These are phyloP conservation scores for Allium cepa DNA, from an alignment of 106 monocot species.

Conservation along the genomic window DNA sequence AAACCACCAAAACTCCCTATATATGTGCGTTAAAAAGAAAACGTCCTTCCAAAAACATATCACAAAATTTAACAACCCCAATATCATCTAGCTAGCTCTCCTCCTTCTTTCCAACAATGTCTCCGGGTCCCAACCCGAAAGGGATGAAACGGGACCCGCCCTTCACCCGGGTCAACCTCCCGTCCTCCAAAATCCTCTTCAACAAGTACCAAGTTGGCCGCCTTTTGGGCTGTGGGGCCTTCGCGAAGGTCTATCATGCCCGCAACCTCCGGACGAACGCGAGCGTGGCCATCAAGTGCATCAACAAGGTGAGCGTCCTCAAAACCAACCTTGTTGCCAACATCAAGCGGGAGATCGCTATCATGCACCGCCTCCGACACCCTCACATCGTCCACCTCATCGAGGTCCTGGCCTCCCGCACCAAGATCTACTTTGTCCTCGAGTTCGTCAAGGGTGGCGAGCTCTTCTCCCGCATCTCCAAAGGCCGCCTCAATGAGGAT, in stretches of 20 bases:
- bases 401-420: slow-evolving; percentile 38
- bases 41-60: no score
- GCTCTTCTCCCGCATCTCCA: slow-evolving; percentile 24
- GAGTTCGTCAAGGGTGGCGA: slow-evolving; percentile 34
- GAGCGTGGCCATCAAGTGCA: slow-evolving; percentile 38
- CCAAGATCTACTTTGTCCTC: slow-evolving; percentile 37
- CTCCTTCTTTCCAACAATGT: no score
- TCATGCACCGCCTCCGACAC: slow-evolving; percentile 31
- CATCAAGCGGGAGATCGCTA: slow-evolving; percentile 25
- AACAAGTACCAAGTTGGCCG: slow-evolving; percentile 62
- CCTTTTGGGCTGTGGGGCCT: slow-evolving; percentile 59
- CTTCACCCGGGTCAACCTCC: neutral
- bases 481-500: slow-evolving; percentile 33
- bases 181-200: slow-evolving; percentile 23
- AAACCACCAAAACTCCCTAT: no score
- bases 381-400: slow-evolving; percentile 28
- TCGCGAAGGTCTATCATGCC: slow-evolving; percentile 75
- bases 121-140: no score
- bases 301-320: slow-evolving; percentile 19
- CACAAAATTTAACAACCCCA: no score
- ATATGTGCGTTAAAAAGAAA: no score
- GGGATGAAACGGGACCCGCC: neutral
- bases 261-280: slow-evolving; percentile 24
- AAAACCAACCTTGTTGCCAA: slow-evolving; percentile 12
- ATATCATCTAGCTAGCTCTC: no score